Percentiles rank a stretch among this genome's conserved stretches.
Evolutionary conservation across 192 early-diverging fungal species (phyloP).

Genomic region (Chytriomyces sp.): DNA sequence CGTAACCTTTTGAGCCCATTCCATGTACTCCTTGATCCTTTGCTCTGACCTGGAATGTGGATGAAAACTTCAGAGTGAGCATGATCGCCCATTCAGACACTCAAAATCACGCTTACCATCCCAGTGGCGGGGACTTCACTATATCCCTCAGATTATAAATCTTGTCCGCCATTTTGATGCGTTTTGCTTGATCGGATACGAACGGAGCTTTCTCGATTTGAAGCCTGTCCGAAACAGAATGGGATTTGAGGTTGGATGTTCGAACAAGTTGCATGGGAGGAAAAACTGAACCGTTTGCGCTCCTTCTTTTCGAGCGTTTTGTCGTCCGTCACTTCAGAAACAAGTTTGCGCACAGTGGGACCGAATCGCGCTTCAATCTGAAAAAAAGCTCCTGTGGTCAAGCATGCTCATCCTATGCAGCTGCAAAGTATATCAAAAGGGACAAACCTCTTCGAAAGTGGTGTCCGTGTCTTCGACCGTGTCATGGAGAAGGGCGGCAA

Average conservation of each 20-base stretch:
- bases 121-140: constrained; percentile 47
- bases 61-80: not conserved
- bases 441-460: constrained; percentile 56
- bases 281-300: constrained; percentile 48
- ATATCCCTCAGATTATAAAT: constrained; percentile 66
- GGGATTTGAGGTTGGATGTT: not conserved
- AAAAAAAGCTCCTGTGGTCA: not conserved
- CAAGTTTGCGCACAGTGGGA: constrained; percentile 49
- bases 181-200: constrained; percentile 51
- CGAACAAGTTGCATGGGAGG: not conserved
- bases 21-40: constrained; percentile 61
- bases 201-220: constrained; percentile 61
- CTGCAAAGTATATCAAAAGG: too few relatives aligned
- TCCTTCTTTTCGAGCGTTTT: constrained; percentile 53
- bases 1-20: constrained; percentile 66
- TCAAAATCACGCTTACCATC: constrained; percentile 43
- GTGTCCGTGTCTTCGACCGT: constrained; percentile 75
- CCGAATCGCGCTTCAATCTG: constrained; percentile 59
- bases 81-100: not conserved
- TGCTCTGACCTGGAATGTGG: constrained; percentile 40
- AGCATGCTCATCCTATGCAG: not conserved
- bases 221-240: constrained; percentile 35
- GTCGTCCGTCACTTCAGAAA: constrained; percentile 67
- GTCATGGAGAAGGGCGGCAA: constrained; percentile 69
- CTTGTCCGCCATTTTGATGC: constrained; percentile 73